phyloP scores from a whole-genome alignment of 2,329 filamentous ascomycete genomes.

The Monosporascus sp. region DNA sequence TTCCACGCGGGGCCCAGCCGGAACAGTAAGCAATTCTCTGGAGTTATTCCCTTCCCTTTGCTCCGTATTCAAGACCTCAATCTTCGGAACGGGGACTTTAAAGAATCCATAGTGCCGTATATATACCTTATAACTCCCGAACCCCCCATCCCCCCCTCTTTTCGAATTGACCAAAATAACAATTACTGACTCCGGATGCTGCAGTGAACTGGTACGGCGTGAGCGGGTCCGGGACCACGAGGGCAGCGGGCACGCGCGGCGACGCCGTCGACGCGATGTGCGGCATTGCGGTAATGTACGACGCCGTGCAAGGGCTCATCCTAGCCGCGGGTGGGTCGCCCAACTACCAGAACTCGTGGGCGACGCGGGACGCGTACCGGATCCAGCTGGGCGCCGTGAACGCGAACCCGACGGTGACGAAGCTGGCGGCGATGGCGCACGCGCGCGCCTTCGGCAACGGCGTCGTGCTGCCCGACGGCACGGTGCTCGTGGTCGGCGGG shows the following conservation, averaged over 20 bases:
- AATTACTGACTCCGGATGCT: too few relatives aligned
- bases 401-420: constrained; percentile 20
- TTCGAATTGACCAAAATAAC: too few relatives aligned
- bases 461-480: constrained; percentile 37
- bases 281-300: constrained; percentile 47
- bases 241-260: constrained; percentile 36
- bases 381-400: constrained; percentile 33
- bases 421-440: constrained; percentile 30
- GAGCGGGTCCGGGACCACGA: constrained; percentile 30
- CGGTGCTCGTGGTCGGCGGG: constrained; percentile 35
- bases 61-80: too few relatives aligned
- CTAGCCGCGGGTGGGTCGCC: constrained; percentile 42
- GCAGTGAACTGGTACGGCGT: constrained; percentile 48
- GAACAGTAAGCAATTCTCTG: not conserved
- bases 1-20: constrained; percentile 44
- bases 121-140: too few relatives aligned
- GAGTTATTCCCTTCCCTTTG: too few relatives aligned
- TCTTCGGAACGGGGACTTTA: too few relatives aligned
- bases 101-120: too few relatives aligned
- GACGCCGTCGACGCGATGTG: constrained; percentile 43
- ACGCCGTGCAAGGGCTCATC: constrained; percentile 44
- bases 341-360: constrained; percentile 33
- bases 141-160: too few relatives aligned
- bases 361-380: constrained; percentile 36
- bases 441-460: constrained; percentile 33